phyloP scores from a whole-genome alignment of 495 filamentous ascomycete genomes.

The Niebla homalea region DNA sequence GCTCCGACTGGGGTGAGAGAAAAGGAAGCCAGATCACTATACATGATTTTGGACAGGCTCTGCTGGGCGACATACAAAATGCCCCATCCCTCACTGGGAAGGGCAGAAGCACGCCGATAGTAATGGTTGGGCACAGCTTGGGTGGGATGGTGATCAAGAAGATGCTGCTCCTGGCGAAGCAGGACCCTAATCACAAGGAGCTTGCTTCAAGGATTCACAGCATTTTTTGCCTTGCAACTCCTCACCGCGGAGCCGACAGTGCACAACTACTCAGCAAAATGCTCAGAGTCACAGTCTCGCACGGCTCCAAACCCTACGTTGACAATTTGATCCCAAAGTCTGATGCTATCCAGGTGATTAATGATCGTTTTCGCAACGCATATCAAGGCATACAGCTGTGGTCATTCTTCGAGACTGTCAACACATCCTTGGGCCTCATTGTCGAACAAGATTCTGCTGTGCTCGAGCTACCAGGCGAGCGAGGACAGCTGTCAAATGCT shows the following conservation, averaged over 20 bases:
- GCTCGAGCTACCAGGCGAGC: constrained; percentile 29
- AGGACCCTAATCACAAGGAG: constrained; percentile 14
- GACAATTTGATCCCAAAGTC: constrained; percentile 9
- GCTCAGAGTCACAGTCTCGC: constrained; percentile 4
- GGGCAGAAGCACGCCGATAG: constrained; percentile 13
- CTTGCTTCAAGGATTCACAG: constrained; percentile 22
- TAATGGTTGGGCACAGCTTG: constrained; percentile 40
- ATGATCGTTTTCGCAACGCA: constrained; percentile 21
- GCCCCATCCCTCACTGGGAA: neutral
- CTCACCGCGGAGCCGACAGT: constrained; percentile 35
- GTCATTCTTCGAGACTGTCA: constrained; percentile 14
- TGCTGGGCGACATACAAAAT: constrained; percentile 24
- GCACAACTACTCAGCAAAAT: constrained; percentile 25
- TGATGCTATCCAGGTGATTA: constrained; percentile 15
- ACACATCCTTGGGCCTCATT: constrained; percentile 14
- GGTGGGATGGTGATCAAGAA: constrained; percentile 42
- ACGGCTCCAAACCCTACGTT: constrained; percentile 4
- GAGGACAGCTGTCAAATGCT: constrained; percentile 24
- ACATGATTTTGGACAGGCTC: constrained; percentile 29
- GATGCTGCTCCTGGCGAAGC: constrained; percentile 15
- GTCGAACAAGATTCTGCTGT: constrained; percentile 31
- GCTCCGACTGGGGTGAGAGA: constrained; percentile 19
- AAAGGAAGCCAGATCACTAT: constrained; percentile 25
- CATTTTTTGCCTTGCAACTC: constrained; percentile 36
- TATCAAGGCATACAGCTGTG: constrained; percentile 15